Evolutionary conservation across 805 yeast species (phyloP).

Genomic region (Yamadazyma paraphyllophila): DNA sequence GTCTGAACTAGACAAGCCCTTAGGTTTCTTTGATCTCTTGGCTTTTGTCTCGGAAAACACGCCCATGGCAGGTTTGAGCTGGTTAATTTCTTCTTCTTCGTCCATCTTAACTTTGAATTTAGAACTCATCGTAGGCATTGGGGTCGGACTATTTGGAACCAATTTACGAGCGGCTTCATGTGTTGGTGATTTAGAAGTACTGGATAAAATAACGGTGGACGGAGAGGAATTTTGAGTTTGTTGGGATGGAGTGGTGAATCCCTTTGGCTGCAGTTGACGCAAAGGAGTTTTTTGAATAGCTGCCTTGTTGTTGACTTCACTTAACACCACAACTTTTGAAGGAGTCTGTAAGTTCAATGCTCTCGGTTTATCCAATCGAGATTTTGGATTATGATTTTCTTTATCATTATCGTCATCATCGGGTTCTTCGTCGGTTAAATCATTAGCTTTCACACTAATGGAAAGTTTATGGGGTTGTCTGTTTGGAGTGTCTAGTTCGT

Average conservation of each 20-base stretch:
- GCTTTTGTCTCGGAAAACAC: conserved; percentile 8
- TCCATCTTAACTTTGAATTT: conserved; percentile 25
- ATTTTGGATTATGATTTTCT: conserved; percentile 1
- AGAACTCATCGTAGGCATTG: conserved; percentile 21
- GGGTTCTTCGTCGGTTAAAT: conserved; percentile 15
- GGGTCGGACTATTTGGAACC: conserved; percentile 39
- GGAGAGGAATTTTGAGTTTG: conserved; percentile 37
- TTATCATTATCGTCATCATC: conserved; percentile 19
- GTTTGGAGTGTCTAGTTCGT: conserved; percentile 38
- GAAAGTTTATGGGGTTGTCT: conserved; percentile 31
- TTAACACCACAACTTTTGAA: conserved; percentile 23
- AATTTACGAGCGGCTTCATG: background rate
- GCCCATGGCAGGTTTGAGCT: conserved; percentile 10
- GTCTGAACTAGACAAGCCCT: background rate
- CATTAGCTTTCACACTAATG: conserved; percentile 17
- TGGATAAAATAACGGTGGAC: conserved; percentile 40
- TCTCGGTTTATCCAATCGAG: conserved; percentile 4
- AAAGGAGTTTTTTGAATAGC: conserved; percentile 6
- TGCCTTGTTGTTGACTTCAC: conserved; percentile 23
- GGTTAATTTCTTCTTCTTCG: conserved; percentile 1
- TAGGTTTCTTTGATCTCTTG: background rate
- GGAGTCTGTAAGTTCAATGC: conserved; percentile 29
- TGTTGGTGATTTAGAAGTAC: conserved; percentile 22
- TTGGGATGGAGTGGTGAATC: conserved; percentile 35
- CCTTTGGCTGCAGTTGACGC: conserved; percentile 1